Percentiles rank a stretch among this genome's conserved stretches.
Evolutionary conservation across 148 eudicot genomes (phyloP).

Genomic region (Vaccinium darrowii): DNA sequence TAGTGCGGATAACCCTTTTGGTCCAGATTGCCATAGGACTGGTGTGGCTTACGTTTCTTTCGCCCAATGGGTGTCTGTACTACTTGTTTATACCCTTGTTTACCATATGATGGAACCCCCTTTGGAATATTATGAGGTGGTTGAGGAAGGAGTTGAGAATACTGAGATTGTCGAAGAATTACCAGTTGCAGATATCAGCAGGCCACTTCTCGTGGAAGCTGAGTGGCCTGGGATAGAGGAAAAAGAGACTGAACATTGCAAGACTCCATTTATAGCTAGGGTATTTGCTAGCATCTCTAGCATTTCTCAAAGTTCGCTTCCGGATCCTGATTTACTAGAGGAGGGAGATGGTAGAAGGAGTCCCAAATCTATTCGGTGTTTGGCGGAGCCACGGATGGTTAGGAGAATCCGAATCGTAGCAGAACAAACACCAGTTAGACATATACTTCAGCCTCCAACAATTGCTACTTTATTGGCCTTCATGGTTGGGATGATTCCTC

Average conservation of each 20-base stretch:
- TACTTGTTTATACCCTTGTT: slow-evolving; percentile 26
- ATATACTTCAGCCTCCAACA: slow-evolving; percentile 76
- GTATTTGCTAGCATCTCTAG: slow-evolving; percentile 44
- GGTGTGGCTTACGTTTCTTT: slow-evolving; percentile 28
- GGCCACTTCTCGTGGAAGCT: slow-evolving; percentile 83
- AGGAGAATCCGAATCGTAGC: slow-evolving; percentile 71
- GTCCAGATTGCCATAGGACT: slow-evolving; percentile 20
- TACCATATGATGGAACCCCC: slow-evolving; percentile 35
- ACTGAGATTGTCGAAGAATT: slow-evolving; percentile 36
- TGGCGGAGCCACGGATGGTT: slow-evolving; percentile 70
- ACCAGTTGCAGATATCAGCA: slow-evolving; percentile 42
- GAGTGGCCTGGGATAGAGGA: slow-evolving; percentile 98
- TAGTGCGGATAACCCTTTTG: slow-evolving; percentile 20
- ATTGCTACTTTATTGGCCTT: slow-evolving; percentile 72
- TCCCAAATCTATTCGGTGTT: slow-evolving; percentile 51
- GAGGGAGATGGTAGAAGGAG: slow-evolving; percentile 44
- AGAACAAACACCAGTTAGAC: slow-evolving; percentile 63
- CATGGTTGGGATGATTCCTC: slow-evolving; percentile 67
- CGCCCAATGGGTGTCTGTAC: slow-evolving; percentile 22
- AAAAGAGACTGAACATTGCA: slow-evolving; percentile 68
- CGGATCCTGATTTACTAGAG: slow-evolving; percentile 42
- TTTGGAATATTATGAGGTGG: slow-evolving; percentile 22
- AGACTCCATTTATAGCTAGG: slow-evolving; percentile 72
- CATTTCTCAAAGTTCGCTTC: slow-evolving; percentile 41
- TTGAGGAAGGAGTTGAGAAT: slow-evolving; percentile 22